Evolutionary conservation across 2,329 filamentous ascomycete species (phyloP).

Genomic region (Leptoxyphium fumago): DNA sequence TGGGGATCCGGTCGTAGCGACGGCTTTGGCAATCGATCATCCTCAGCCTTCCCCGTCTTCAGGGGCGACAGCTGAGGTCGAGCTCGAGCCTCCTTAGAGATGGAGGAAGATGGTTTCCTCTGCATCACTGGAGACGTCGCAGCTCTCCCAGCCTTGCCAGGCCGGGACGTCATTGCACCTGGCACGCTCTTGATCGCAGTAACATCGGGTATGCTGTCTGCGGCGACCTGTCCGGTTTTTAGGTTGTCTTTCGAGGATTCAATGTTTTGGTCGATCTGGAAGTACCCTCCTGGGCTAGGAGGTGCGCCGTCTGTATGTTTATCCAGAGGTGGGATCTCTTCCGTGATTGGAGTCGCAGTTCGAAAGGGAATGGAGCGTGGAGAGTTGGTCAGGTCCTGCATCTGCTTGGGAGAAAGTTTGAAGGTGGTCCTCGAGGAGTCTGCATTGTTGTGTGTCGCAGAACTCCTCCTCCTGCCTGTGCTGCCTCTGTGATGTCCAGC

Average conservation of each 20-base stretch:
- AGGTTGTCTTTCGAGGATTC: not conserved
- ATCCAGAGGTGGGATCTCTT: constrained; percentile 15
- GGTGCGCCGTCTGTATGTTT: not conserved
- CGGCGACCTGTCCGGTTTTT: not conserved
- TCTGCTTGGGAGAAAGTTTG: constrained; percentile 40
- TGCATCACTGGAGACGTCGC: constrained; percentile 23
- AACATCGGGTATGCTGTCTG: constrained; percentile 10
- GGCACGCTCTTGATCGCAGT: constrained; percentile 18
- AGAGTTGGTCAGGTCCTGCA: constrained; percentile 40
- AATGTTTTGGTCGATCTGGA: not conserved
- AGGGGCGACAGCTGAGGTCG: constrained; percentile 17
- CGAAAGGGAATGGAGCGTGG: constrained; percentile 40
- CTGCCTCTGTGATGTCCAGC: not conserved
- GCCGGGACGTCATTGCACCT: constrained; percentile 12
- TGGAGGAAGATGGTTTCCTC: constrained; percentile 20
- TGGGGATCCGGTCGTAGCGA: constrained; percentile 19
- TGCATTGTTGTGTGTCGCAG: constrained; percentile 2
- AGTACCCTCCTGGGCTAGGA: not conserved
- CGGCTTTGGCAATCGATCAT: constrained; percentile 12
- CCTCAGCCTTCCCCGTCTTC: constrained; percentile 17
- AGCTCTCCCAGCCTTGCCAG: constrained; percentile 20
- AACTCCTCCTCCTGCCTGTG: constrained; percentile 4
- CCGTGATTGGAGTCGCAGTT: constrained; percentile 23
- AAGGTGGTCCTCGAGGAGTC: constrained; percentile 26
- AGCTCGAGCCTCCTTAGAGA: constrained; percentile 6